Evolutionary conservation across 257 asterid genomes (phyloP).

Genomic region (Scutellaria galericulata): DNA sequence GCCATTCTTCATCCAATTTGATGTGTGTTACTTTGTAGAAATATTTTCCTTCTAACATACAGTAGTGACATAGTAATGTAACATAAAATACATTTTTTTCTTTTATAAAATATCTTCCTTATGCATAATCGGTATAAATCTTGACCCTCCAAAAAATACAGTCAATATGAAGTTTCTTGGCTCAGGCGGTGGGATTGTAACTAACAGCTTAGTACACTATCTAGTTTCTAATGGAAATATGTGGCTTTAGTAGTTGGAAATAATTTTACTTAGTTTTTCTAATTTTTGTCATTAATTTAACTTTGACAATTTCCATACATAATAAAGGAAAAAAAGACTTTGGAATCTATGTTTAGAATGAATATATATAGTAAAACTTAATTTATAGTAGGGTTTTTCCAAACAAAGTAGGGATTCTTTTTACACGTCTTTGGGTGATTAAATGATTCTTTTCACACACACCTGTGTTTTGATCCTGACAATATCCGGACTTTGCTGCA

Average conservation of each 20-base stretch:
- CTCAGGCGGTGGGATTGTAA: no score
- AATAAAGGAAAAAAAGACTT: slow-evolving; percentile 3
- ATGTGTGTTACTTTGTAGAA: slow-evolving; percentile 18
- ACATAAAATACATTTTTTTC: no score
- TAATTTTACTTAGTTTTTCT: background rate
- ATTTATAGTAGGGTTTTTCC: no score
- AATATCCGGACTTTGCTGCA: no score
- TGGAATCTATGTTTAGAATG: background rate
- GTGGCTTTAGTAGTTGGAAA: slow-evolving; percentile 14
- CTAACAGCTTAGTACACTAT: background rate
- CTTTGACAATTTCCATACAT: slow-evolving; percentile 21
- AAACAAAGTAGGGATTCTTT: no score
- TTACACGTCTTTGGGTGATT: no score
- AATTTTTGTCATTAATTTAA: background rate
- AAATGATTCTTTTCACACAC: no score
- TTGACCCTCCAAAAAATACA: background rate
- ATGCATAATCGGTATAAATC: background rate
- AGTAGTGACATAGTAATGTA: background rate
- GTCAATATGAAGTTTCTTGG: background rate
- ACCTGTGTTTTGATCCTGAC: no score
- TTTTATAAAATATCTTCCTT: no score
- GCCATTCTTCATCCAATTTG: background rate
- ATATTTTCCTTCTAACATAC: background rate
- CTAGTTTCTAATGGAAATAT: slow-evolving; percentile 29
- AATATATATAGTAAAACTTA: no score